Evolutionary conservation across 2,329 filamentous ascomycete species (phyloP).

Genomic region (Stylonectria norvegica): DNA sequence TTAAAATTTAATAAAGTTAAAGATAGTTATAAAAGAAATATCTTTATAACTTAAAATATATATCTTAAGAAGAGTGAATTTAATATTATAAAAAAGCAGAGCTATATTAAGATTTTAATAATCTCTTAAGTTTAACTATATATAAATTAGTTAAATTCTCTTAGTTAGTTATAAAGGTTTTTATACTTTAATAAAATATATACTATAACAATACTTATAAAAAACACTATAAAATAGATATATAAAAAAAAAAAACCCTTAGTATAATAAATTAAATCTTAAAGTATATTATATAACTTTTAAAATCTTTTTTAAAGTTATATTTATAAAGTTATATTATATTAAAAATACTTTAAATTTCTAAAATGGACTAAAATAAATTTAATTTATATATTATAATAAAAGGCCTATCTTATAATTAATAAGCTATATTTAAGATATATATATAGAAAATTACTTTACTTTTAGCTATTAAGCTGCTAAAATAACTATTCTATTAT

Average conservation of each 20-base stretch:
- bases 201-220: too few relatives aligned
- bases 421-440: not conserved
- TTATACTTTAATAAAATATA: too few relatives aligned
- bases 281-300: not conserved
- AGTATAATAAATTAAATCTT: too few relatives aligned
- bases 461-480: not conserved
- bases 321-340: conserved; percentile 1
- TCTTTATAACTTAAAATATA: conserved; percentile 1
- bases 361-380: not conserved
- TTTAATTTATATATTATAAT: not conserved
- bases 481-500: too few relatives aligned
- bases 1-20: not conserved
- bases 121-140: too few relatives aligned
- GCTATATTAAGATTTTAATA: too few relatives aligned
- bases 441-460: not conserved
- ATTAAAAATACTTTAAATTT: not conserved
- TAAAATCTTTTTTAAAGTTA: not conserved
- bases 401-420: not conserved
- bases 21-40: not conserved
- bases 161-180: too few relatives aligned
- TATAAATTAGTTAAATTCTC: too few relatives aligned
- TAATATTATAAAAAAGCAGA: too few relatives aligned
- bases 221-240: too few relatives aligned
- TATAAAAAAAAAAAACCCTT: not conserved
- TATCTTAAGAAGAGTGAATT: too few relatives aligned